phyloP scores from a whole-genome alignment of 2,329 filamentous ascomycete species.

The Fusarium oligoseptatum region DNA sequence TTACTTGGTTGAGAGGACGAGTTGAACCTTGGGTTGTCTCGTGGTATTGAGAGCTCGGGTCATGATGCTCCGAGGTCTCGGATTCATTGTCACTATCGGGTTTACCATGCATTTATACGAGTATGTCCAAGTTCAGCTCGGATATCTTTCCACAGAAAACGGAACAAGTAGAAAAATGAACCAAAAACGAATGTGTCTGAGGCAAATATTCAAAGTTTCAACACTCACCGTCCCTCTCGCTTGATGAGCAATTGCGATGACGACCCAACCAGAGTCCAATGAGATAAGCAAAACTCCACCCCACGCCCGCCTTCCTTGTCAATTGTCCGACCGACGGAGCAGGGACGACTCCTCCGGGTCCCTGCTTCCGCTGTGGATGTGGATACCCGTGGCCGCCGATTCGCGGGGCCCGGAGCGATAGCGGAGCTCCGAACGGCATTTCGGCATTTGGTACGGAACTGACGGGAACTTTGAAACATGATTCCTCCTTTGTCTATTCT shows the following conservation, averaged over 20 bases:
- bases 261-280: slow-evolving; percentile 6
- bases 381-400: slow-evolving; percentile 22
- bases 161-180: neutral
- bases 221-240: neutral
- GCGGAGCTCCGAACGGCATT: slow-evolving; percentile 14
- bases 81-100: slow-evolving; percentile 31
- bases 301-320: neutral
- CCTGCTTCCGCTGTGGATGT: slow-evolving; percentile 20
- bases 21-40: neutral
- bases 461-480: neutral
- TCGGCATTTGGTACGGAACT: neutral
- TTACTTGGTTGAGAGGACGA: neutral
- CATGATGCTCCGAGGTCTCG: slow-evolving; percentile 14
- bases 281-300: slow-evolving; percentile 24
- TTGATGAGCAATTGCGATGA: neutral
- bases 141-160: neutral
- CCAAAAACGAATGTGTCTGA: neutral
- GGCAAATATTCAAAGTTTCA: neutral
- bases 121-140: neutral
- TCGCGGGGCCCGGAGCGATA: slow-evolving; percentile 24
- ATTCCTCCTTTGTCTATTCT: neutral
- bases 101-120: slow-evolving; percentile 40
- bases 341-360: slow-evolving; percentile 12
- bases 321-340: neutral
- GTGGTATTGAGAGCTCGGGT: slow-evolving; percentile 5